Evolutionary conservation across 495 filamentous ascomycete species (phyloP).

Genomic region (Zalerion maritima): DNA sequence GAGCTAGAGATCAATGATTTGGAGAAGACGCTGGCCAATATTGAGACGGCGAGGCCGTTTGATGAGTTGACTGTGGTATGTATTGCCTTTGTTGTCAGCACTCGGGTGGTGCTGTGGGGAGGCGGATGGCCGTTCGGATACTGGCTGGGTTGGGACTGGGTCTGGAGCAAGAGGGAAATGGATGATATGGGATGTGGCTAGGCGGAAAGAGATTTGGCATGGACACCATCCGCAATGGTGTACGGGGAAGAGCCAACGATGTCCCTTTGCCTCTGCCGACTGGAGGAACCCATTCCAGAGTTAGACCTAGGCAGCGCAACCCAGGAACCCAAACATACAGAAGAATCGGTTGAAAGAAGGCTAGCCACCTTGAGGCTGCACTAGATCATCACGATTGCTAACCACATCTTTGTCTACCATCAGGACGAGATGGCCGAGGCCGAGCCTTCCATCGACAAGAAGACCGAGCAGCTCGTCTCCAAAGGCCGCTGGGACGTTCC

Average conservation of each 20-base stretch:
- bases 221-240: no score
- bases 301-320: no score
- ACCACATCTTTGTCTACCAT: conserved; percentile 9
- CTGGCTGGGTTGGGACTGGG: not conserved
- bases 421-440: conserved; percentile 90
- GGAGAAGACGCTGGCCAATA: conserved; percentile 88
- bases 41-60: conserved; percentile 88
- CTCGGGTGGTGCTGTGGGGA: not conserved
- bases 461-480: conserved; percentile 77
- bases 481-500: conserved; percentile 96
- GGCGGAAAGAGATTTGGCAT: no score
- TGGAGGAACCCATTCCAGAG: no score
- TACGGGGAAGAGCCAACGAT: no score
- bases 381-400: conserved; percentile 12
- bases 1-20: conserved; percentile 85
- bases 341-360: no score
- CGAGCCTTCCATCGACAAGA: conserved; percentile 89
- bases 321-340: no score
- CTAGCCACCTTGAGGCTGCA: no score
- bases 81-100: no score
- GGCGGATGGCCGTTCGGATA: not conserved
- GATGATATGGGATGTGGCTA: conserved; percentile 11
- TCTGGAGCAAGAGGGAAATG: not conserved
- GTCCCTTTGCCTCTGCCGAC: no score
- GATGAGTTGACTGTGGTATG: conserved; percentile 95